Evolutionary conservation across 192 early-diverging fungal species (phyloP), one percentile per base, ranked within the genome.

Genomic region (Rhizophagus clarus): DNA sequence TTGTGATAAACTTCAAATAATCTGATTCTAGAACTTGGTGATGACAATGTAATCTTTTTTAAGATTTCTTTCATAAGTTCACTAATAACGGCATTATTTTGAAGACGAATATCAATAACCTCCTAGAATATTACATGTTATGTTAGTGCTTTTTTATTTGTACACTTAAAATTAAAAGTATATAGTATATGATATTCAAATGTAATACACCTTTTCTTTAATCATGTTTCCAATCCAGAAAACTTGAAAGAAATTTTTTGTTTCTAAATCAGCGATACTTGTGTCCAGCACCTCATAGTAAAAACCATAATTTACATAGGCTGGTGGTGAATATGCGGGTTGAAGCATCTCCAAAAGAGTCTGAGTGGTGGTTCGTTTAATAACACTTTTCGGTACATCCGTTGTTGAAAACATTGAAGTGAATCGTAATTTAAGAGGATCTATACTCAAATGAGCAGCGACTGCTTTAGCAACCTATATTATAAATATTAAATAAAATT

Each of bases 261-360:
- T 91, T 74, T 97, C 96, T 29, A 98, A 83, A 83, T 99, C 95
- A 26, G 86, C 81, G 22, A 98, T 87, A 49, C 90, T 87, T 26
- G 96, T 88, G 45, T 96, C 93, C 61, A 98, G 76, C 62, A 95
- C 86, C 82, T 99, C 96, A 83, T 97, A 99, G 73, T 87, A 89
- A 9, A 99, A 76, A 11, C 87, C 78, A 49, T 84, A 85, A 49
- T 85, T 80, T 61, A n/a, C n/a, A n/a, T n/a, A n/a, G n/a, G 82
- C 74, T 56, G 78, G 62, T 3, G 79, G 72, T 24, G 83, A 66
- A 34, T 82, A 79, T 31, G 75, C 26, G 5, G 40, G 2, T 20
- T 80, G 68, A 26, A 86, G 72, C 83, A 90, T 88, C 8, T 87
- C 86, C 40, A 82, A 24, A 12, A 87, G 31, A 9, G 75, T 76